These are phyloP conservation scores for Spraguea lophii DNA, from an alignment of 371 early-diverging fungal genomes.

Conservation along the genomic window DNA sequence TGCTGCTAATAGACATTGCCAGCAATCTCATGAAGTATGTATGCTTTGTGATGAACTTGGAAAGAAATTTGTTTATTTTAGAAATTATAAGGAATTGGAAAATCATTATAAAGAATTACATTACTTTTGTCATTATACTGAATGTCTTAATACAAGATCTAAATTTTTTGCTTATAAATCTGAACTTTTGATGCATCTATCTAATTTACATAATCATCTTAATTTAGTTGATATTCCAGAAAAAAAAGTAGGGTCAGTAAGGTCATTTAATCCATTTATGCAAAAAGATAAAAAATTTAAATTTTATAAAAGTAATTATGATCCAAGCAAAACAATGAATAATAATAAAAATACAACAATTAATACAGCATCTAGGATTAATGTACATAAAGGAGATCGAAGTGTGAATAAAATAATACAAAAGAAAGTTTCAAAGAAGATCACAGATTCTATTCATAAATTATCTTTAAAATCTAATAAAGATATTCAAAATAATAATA, in stretches of 20 bases:
- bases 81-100: constrained; percentile 37
- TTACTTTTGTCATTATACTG: constrained; percentile 32
- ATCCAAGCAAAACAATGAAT: too few relatives aligned
- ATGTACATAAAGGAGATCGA: too few relatives aligned
- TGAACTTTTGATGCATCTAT: constrained; percentile 36
- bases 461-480: too few relatives aligned
- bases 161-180: constrained; percentile 42
- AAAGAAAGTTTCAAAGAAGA: too few relatives aligned
- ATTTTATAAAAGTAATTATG: too few relatives aligned
- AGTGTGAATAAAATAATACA: too few relatives aligned
- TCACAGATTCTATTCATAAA: too few relatives aligned
- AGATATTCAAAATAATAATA: too few relatives aligned
- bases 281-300: neutral
- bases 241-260: neutral
- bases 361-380: too few relatives aligned
- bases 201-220: constrained; percentile 8
- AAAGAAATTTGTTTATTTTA: constrained; percentile 34
- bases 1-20: constrained; percentile 33
- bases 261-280: neutral
- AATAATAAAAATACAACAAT: too few relatives aligned
- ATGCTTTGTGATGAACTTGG: constrained; percentile 40
- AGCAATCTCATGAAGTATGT: constrained; percentile 35
- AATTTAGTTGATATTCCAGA: neutral
- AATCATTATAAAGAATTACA: constrained; percentile 38
- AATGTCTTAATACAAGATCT: constrained; percentile 33